Base-by-base conservation (phyloP, 495 filamentous ascomycete genomes). In the Penicillium dipodomyicola region DNA sequence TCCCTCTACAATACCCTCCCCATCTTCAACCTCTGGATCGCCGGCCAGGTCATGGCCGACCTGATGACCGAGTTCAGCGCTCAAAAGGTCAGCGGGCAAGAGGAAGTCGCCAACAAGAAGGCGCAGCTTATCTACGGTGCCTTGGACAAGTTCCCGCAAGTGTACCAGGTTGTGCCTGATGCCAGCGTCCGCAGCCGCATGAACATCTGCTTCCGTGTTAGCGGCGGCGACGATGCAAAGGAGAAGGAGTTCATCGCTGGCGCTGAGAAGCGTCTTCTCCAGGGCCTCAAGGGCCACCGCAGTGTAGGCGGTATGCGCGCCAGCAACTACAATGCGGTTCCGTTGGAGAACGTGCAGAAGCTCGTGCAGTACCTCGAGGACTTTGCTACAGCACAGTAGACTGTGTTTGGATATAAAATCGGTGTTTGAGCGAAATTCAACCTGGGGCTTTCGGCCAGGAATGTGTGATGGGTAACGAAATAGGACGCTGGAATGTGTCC, bases 1-100 rank as follows among this genome's bases (percentile, higher is more conserved):
- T 90, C 85, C 59, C 78, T 97, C 50, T 96, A 96, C 76, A 97
- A 96, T 76, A 97, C 93, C 3, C 79, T 97, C 25, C 90, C 89
- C 58, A 96, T 97, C 63, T 96, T 97, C 72, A 90, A 90, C 76
- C 83, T 97, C 49, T 97, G 85, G 80, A 83, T 97, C 53, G 90
- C 91, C 20, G 88, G 90, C 27, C 82, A 89, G 63, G 92, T 97
- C 29, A 87, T 97, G 76, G 79, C 82, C 41, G 79, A 80, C 47
- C 76, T 92, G 4, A 75, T 93, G 23, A 29, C 66, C 8, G 78
- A 75, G 0, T 87, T 82, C 67, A 74, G 81, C 12, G 72, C 84
- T 45, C 71, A 79, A 42, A 90, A 88, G 67, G 83, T 96, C 17
- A 49, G 67, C 63, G 61, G 73, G 54, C 86, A 92, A 65, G 78